Evolutionary conservation across 2,329 filamentous ascomycete genomes (phyloP).

Genomic region (Alternaria alternata): DNA sequence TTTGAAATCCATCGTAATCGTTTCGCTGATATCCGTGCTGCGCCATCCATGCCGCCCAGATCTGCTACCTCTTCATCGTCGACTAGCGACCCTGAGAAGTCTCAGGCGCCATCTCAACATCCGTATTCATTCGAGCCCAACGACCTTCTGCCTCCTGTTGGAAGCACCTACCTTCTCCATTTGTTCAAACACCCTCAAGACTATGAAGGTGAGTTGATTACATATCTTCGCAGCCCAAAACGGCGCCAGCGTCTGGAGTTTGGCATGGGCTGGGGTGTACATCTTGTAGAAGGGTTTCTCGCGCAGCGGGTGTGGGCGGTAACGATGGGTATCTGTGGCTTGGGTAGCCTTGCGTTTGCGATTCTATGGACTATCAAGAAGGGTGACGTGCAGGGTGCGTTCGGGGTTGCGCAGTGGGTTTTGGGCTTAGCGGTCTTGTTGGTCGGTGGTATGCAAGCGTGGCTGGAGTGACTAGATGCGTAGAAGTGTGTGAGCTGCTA

Average conservation of each 20-base stretch:
- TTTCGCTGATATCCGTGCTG: conserved; percentile 50
- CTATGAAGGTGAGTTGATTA: conserved; percentile 50
- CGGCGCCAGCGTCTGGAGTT: conserved; percentile 41
- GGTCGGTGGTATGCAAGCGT: conserved; percentile 47
- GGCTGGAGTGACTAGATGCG: conserved; percentile 27
- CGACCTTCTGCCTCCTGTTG: conserved; percentile 51
- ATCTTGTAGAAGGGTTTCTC: conserved; percentile 52
- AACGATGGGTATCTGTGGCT: conserved; percentile 37
- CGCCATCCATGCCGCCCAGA: conserved; percentile 48
- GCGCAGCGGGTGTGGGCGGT: conserved; percentile 46
- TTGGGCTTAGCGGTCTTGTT: conserved; percentile 43
- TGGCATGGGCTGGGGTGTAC: conserved; percentile 52
- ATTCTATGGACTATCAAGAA: conserved; percentile 44
- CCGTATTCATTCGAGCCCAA: conserved; percentile 50
- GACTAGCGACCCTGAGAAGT: conserved; percentile 18
- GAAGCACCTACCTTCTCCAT: conserved; percentile 49
- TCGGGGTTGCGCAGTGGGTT: conserved; percentile 51
- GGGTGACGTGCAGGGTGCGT: conserved; percentile 52
- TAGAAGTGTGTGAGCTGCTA: neutral
- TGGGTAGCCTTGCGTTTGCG: conserved; percentile 48
- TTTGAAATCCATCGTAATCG: conserved; percentile 53
- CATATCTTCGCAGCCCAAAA: conserved; percentile 49
- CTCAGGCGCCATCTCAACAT: conserved; percentile 28
- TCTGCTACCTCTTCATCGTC: conserved; percentile 21
- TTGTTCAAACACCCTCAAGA: conserved; percentile 52